Conservation (phyloP, 257 asterid species). For the Verbascum thapsus region DNA sequence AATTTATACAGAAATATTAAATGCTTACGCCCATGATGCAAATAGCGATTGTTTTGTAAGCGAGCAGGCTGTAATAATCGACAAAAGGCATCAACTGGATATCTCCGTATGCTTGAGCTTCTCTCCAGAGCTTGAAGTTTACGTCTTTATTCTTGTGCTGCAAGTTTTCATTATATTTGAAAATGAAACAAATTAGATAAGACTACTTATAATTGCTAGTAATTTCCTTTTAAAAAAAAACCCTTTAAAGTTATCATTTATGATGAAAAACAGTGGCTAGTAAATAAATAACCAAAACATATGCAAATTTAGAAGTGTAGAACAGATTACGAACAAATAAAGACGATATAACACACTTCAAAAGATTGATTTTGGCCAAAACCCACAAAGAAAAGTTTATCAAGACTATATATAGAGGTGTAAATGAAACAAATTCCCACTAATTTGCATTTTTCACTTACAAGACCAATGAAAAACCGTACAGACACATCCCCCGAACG, state of each 20-base stretch:
- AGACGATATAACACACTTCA: background rate
- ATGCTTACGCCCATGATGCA: constrained; percentile 79
- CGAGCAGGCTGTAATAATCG: constrained; percentile 84
- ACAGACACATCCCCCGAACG: constrained; percentile 81
- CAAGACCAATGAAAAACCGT: constrained; percentile 94
- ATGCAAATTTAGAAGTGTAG: background rate
- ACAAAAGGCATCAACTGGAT: constrained; percentile 94
- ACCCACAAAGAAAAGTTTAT: constrained; percentile 15
- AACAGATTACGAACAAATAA: background rate
- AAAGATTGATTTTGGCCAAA: constrained; percentile 1
- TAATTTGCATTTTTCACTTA: constrained; percentile 50
- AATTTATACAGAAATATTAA: constrained; percentile 12
- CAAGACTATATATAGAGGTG: background rate
- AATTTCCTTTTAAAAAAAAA: too few relatives aligned
- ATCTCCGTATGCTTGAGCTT: constrained; percentile 77
- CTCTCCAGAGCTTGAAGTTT: constrained; percentile 85
- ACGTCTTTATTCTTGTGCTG: constrained; percentile 88
- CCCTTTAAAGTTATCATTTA: background rate
- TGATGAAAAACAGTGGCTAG: background rate
- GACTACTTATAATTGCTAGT: too few relatives aligned
- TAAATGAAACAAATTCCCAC: constrained; percentile 12
- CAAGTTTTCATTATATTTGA: constrained; percentile 28
- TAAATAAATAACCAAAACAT: background rate
- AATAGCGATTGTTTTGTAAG: constrained; percentile 82
- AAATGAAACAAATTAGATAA: constrained; percentile 19